phyloP scores from a whole-genome alignment of 139 green algal genomes.

The Medakamo hakoo region DNA sequence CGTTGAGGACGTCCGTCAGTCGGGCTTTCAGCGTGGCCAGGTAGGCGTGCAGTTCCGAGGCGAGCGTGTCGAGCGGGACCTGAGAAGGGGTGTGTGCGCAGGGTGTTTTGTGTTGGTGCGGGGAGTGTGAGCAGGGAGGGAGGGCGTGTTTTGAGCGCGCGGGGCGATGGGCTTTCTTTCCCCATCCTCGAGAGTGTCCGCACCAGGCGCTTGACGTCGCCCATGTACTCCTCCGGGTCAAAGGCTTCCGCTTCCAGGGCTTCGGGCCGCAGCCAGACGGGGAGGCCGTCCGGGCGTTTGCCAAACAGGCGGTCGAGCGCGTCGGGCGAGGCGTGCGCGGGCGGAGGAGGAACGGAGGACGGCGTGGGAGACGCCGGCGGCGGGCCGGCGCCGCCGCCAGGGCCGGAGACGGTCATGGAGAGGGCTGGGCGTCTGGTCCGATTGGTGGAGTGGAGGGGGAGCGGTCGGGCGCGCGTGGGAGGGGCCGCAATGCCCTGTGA shows the following conservation, averaged over 20 bases:
- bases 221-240: conserved; percentile 48
- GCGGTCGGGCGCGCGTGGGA: too few relatives aligned
- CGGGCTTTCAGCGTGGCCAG: conserved; percentile 30
- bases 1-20: conserved; percentile 85
- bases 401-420: too few relatives aligned
- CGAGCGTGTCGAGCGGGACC: conserved; percentile 73
- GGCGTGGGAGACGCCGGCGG: too few relatives aligned
- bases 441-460: too few relatives aligned
- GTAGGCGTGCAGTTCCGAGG: conserved; percentile 55
- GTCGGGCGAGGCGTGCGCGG: neutral
- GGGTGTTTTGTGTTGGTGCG: too few relatives aligned
- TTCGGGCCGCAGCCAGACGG: neutral
- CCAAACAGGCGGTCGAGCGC: neutral
- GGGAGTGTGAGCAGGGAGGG: neutral
- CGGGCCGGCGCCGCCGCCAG: too few relatives aligned
- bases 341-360: neutral
- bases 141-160: neutral
- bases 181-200: conserved; percentile 6
- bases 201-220: conserved; percentile 60
- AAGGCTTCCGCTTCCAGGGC: conserved; percentile 27
- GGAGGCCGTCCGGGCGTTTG: neutral
- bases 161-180: neutral
- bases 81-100: conserved; percentile 11
- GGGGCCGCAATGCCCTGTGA: too few relatives aligned
- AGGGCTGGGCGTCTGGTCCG: too few relatives aligned